These are phyloP conservation scores for Celoporthe dispersa DNA, from an alignment of 2,329 filamentous ascomycete genomes.

Conservation along the genomic window DNA sequence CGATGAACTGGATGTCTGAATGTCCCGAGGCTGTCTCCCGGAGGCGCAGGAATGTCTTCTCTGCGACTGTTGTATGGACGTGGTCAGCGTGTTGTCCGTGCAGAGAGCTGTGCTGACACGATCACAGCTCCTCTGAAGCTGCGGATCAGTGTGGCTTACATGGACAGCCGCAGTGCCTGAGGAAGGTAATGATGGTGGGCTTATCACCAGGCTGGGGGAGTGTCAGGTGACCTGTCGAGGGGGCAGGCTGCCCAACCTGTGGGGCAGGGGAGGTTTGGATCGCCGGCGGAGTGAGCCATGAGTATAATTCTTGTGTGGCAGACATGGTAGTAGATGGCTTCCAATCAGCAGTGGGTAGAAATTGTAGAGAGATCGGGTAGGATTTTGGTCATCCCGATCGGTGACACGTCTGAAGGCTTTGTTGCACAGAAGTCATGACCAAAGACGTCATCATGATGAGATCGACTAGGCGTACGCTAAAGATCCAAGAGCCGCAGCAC, in stretches of 20 bases:
- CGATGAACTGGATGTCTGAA: conserved; percentile 58
- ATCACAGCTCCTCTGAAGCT: too few species aligned
- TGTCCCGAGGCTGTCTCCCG: conserved; percentile 55
- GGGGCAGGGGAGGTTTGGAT: conserved; percentile 51
- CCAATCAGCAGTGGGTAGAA: background rate
- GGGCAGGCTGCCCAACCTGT: conserved; percentile 59
- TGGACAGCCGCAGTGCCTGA: conserved; percentile 75
- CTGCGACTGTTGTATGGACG: conserved; percentile 57
- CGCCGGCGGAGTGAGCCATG: conserved; percentile 17
- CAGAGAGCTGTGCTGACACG: too few species aligned
- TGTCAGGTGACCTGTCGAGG: conserved; percentile 48
- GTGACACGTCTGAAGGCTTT: background rate
- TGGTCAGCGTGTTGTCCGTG: background rate
- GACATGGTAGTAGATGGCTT: background rate
- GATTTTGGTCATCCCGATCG: accelerated
- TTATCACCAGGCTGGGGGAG: conserved; percentile 58
- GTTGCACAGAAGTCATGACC: background rate
- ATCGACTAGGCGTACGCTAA: background rate
- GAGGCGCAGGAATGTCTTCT: conserved; percentile 65
- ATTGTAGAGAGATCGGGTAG: background rate
- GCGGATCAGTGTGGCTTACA: conserved; percentile 51
- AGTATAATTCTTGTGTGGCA: conserved; percentile 9
- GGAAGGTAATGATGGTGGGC: conserved; percentile 67
- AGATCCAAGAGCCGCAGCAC: background rate
- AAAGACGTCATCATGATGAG: background rate